phyloP scores from a whole-genome alignment of 2,329 filamentous ascomycete genomes.

The Thermomyces lanuginosus region DNA sequence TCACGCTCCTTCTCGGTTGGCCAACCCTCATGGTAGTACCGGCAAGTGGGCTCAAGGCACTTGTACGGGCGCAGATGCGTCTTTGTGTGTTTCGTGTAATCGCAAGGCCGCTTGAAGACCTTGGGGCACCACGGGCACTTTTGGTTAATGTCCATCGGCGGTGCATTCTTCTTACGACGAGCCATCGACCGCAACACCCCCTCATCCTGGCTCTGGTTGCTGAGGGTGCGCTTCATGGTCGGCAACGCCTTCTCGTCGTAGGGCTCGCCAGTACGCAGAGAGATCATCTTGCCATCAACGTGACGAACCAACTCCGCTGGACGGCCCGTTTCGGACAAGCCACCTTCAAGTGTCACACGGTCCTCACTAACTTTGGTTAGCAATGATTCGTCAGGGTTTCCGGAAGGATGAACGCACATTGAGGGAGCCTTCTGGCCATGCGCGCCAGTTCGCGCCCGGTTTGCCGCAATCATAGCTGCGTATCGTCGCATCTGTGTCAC shows the following conservation, averaged over 20 bases:
- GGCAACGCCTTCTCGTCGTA: constrained; percentile 34
- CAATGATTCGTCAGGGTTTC: constrained; percentile 24
- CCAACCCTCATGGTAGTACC: constrained; percentile 80
- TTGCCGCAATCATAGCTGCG: constrained; percentile 64
- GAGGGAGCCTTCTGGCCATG: constrained; percentile 37
- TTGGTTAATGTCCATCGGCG: constrained; percentile 67
- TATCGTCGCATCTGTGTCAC: constrained; percentile 86
- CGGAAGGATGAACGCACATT: constrained; percentile 8
- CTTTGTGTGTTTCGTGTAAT: constrained; percentile 95
- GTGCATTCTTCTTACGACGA: constrained; percentile 82
- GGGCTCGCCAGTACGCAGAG: constrained; percentile 52
- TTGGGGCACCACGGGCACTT: constrained; percentile 73
- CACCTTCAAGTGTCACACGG: constrained; percentile 65
- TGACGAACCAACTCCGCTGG: constrained; percentile 71
- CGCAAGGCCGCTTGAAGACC: constrained; percentile 91
- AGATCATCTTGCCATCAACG: constrained; percentile 64
- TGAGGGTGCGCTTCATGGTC: constrained; percentile 37
- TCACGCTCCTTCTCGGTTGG: constrained; percentile 96
- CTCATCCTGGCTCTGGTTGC: constrained; percentile 49
- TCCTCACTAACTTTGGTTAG: constrained; percentile 37
- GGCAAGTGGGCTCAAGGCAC: constrained; percentile 67
- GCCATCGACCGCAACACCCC: constrained; percentile 89
- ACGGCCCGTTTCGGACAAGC: constrained; percentile 63
- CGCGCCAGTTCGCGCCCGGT: constrained; percentile 49
- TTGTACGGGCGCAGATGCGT: constrained; percentile 95